Conservation (phyloP, 495 filamentous ascomycete species). For the Lichina pygmaea region DNA sequence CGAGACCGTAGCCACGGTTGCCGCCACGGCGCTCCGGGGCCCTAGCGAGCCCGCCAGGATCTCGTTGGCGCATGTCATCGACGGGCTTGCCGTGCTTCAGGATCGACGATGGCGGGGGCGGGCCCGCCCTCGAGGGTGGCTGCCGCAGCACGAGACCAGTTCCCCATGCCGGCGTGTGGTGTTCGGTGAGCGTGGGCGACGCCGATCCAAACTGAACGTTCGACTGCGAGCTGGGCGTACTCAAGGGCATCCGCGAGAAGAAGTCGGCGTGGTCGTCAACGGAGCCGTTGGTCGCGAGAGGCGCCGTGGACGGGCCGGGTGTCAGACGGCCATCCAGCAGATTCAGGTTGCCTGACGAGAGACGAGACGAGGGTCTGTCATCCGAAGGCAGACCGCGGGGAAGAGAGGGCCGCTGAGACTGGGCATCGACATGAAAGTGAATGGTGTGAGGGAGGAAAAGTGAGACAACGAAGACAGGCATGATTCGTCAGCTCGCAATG, state of each 20-base stretch:
- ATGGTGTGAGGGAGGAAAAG: constrained; percentile 77
- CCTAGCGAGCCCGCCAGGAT: neutral
- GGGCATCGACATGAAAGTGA: constrained; percentile 29
- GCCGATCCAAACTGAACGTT: neutral
- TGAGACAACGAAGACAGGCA: constrained; percentile 68
- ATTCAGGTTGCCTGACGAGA: constrained; percentile 11
- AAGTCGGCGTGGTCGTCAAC: constrained; percentile 31
- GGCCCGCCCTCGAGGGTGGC: constrained; percentile 38
- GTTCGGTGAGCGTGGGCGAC: constrained; percentile 16
- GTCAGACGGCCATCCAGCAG: constrained; percentile 8
- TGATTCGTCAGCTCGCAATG: constrained; percentile 6
- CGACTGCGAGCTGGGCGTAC: neutral
- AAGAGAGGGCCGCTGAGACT: constrained; percentile 6
- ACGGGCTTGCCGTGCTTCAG: constrained; percentile 32
- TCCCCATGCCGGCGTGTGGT: constrained; percentile 33
- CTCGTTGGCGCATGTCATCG: constrained; percentile 14
- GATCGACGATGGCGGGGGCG: constrained; percentile 44
- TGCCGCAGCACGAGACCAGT: constrained; percentile 28
- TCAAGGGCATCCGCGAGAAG: constrained; percentile 22
- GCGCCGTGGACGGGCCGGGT: constrained; percentile 12
- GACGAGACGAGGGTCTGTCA: constrained; percentile 5
- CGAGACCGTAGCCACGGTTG: constrained; percentile 4
- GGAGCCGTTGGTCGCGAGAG: constrained; percentile 32
- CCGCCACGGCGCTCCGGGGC: constrained; percentile 15
- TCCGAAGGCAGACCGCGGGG: constrained; percentile 12